A percentile compares a stretch with the other conserved stretches of the same genome.
Evolutionary conservation across 106 monocot species (phyloP).

Genomic region (Apostasia shenzhenica): DNA sequence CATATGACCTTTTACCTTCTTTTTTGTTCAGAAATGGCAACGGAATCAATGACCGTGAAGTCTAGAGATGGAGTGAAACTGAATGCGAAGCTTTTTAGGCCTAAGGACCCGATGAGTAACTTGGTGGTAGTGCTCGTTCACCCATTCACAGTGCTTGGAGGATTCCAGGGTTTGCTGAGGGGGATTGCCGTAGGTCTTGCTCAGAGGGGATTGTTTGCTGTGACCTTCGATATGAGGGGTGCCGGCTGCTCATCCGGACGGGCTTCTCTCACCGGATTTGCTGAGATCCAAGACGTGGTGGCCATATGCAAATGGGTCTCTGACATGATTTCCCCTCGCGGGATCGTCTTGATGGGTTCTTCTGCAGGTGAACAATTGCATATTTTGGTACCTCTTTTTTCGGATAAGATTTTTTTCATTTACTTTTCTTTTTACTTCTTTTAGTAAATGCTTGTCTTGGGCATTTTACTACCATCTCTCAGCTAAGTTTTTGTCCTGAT

Average conservation of each 20-base stretch:
- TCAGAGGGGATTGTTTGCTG: constrained; percentile 42
- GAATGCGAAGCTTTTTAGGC: constrained; percentile 49
- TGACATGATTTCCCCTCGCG: constrained; percentile 32
- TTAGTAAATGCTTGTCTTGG: no score
- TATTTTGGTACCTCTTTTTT: neutral
- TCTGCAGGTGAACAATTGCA: constrained; percentile 61
- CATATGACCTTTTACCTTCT: no score
- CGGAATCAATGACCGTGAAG: constrained; percentile 57
- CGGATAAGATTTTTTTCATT: no score
- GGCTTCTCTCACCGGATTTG: constrained; percentile 71
- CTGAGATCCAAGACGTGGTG: constrained; percentile 70
- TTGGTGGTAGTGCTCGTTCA: constrained; percentile 76
- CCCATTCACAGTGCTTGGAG: constrained; percentile 84
- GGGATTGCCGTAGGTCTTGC: constrained; percentile 75
- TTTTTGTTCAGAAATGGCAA: neutral
- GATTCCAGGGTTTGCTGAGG: constrained; percentile 75
- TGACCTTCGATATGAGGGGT: constrained; percentile 96
- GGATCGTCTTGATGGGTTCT: constrained; percentile 89
- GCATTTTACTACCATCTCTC: no score
- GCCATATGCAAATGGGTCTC: constrained; percentile 70
- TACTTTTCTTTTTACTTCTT: no score
- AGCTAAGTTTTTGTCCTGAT: no score
- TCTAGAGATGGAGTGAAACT: constrained; percentile 64
- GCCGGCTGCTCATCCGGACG: constrained; percentile 80
- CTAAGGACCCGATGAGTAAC: constrained; percentile 18